These are phyloP conservation scores for Huntiella moniliformis DNA, from an alignment of 2,329 filamentous ascomycete genomes.

Conservation along the genomic window DNA sequence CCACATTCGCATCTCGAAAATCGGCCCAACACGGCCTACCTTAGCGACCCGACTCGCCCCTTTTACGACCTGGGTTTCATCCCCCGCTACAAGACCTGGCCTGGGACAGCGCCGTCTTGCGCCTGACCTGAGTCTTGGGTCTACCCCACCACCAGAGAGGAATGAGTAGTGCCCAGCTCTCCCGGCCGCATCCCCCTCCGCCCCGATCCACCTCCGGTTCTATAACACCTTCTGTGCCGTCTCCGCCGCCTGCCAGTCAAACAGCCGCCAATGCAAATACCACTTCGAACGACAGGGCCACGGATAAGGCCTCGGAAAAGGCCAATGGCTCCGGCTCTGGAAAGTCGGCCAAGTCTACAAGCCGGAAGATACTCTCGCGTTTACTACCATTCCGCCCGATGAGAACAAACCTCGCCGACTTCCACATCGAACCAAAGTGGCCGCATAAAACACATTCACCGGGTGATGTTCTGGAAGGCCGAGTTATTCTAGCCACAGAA, in stretches of 20 bases:
- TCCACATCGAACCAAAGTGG: constrained; percentile 58
- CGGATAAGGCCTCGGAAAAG: neutral
- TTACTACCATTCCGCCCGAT: constrained; percentile 31
- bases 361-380: constrained; percentile 28
- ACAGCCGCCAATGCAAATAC: neutral
- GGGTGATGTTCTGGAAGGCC: constrained; percentile 55
- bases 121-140: constrained; percentile 11
- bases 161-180: constrained; percentile 9
- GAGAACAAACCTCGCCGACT: constrained; percentile 53
- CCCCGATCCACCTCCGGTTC: neutral
- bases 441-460: constrained; percentile 60
- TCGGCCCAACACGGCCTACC: neutral
- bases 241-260: neutral
- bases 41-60: neutral
- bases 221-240: neutral
- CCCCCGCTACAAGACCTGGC: constrained; percentile 8
- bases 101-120: constrained; percentile 12
- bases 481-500: constrained; percentile 51
- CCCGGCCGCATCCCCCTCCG: constrained; percentile 8
- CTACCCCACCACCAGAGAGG: constrained; percentile 7
- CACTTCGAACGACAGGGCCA: neutral
- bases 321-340: neutral
- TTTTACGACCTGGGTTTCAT: constrained; percentile 1
- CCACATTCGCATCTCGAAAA: neutral
- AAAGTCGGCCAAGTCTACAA: neutral